phyloP scores from a whole-genome alignment of 192 early-diverging fungal species.

The Rhizophagus clarus region DNA sequence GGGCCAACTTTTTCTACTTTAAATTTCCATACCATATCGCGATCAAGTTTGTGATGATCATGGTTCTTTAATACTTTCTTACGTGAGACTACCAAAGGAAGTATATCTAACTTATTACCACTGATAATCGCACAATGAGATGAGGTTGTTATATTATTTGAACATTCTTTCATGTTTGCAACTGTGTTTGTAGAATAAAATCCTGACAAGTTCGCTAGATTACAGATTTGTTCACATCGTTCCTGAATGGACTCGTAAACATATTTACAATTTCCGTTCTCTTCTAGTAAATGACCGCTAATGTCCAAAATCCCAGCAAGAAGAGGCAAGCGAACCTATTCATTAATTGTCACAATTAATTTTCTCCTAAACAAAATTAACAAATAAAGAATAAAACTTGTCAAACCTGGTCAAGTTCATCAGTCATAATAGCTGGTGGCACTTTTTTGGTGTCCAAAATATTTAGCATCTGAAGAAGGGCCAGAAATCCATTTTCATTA shows the following conservation, averaged over 20 bases:
- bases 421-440: neutral
- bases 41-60: neutral
- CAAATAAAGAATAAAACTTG: neutral
- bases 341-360: too few relatives aligned
- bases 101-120: neutral
- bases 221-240: neutral
- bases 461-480: neutral
- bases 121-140: neutral
- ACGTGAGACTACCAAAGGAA: neutral
- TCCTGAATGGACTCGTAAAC: neutral
- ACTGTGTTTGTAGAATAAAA: neutral
- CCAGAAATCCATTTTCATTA: neutral
- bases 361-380: neutral
- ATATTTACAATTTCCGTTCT: neutral
- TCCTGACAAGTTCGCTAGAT: neutral
- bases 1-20: constrained; percentile 37
- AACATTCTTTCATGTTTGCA: neutral
- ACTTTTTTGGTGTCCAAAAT: neutral
- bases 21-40: constrained; percentile 39
- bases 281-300: neutral
- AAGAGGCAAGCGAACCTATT: neutral
- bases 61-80: neutral
- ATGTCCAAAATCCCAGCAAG: neutral
- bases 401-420: neutral
- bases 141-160: neutral